These are phyloP conservation scores for Elongisporangium senticosum DNA, from an alignment of 352 stramenopile genomes.

Conservation along the genomic window DNA sequence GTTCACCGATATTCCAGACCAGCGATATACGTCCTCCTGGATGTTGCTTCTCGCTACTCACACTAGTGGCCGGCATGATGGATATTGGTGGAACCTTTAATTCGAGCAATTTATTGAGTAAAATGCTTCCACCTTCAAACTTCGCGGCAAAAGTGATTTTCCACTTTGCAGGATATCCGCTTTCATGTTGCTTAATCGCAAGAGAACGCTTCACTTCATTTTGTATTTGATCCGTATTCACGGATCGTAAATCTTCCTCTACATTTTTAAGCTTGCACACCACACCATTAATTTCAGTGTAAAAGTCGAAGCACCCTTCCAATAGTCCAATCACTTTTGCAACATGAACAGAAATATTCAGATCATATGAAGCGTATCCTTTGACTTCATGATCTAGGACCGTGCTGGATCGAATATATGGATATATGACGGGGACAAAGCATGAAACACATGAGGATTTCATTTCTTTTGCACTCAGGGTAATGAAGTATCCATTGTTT, in stretches of 20 bases:
- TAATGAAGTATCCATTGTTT: neutral
- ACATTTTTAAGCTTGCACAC: neutral
- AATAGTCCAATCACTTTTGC: neutral
- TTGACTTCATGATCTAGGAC: neutral
- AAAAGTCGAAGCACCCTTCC: neutral
- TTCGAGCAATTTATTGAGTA: constrained; percentile 22
- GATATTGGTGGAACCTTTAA: constrained; percentile 16
- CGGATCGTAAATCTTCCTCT: neutral
- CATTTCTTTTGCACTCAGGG: neutral
- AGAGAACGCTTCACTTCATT: neutral
- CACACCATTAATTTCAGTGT: neutral
- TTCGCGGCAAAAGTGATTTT: constrained; percentile 17
- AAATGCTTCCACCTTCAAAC: constrained; percentile 17
- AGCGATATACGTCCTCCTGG: neutral
- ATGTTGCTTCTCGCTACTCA: neutral
- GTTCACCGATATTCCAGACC: neutral
- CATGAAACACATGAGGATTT: neutral
- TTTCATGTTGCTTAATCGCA: neutral
- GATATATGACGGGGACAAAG: neutral
- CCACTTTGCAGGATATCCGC: constrained; percentile 8
- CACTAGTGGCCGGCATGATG: constrained; percentile 3
- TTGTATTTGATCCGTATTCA: neutral
- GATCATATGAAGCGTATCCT: neutral
- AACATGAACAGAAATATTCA: neutral
- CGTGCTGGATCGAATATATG: neutral